Conservation (phyloP, 257 asterid species). For the Marsdenia floribunda region DNA sequence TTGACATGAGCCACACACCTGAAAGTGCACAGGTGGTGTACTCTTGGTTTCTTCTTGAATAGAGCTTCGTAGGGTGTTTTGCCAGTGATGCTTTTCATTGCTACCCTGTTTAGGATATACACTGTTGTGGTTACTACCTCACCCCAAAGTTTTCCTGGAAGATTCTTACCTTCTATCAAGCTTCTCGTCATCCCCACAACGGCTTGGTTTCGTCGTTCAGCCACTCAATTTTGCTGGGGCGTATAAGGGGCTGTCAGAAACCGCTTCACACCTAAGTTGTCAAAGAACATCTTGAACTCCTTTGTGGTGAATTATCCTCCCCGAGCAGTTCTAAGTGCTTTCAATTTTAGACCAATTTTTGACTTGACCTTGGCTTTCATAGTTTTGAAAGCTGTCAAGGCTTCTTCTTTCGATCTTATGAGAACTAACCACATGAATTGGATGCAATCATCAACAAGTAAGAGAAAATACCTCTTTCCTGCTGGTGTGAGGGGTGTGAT, state of each 20-base stretch:
- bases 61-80: slow-evolving; percentile 2
- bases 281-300: neutral
- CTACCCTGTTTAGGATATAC: too few species aligned
- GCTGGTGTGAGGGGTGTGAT: neutral
- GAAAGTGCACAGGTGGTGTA: neutral
- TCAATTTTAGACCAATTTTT: neutral
- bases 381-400: neutral
- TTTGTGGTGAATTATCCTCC: too few species aligned
- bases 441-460: neutral
- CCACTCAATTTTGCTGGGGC: slow-evolving; percentile 9
- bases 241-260: slow-evolving; percentile 1
- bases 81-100: neutral
- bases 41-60: neutral
- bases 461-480: neutral
- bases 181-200: too few species aligned
- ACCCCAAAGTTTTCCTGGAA: slow-evolving; percentile 1
- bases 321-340: neutral
- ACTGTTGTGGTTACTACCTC: neutral
- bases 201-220: neutral
- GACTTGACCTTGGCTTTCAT: neutral
- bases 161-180: neutral
- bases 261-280: neutral
- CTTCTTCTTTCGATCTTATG: neutral
- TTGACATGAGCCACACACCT: slow-evolving; percentile 4
- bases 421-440: neutral